phyloP scores from a whole-genome alignment of 352 stramenopile species.

The Pythium folliculosum region DNA sequence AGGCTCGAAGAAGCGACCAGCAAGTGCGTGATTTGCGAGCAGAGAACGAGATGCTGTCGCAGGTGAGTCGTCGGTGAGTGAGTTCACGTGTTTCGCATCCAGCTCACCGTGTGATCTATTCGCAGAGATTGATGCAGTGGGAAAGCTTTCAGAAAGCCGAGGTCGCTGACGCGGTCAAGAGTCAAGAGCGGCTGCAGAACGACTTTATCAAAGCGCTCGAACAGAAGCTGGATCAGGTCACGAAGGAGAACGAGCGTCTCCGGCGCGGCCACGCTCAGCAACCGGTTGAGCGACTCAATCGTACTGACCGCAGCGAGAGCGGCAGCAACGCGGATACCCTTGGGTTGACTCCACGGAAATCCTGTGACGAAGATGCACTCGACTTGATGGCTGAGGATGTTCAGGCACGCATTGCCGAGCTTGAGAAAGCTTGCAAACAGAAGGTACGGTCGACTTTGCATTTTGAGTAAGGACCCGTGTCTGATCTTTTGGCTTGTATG shows the following conservation, averaged over 20 bases:
- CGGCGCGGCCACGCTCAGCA: not conserved
- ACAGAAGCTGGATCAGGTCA: slow-evolving; percentile 36
- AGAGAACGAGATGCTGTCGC: slow-evolving; percentile 46
- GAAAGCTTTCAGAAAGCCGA: slow-evolving; percentile 57
- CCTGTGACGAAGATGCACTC: not conserved
- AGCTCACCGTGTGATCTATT: not conserved
- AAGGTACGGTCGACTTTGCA: slow-evolving; percentile 61
- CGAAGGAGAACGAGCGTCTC: slow-evolving; percentile 32
- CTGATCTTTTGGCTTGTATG: not conserved
- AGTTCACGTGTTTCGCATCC: not conserved
- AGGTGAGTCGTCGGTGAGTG: slow-evolving; percentile 31
- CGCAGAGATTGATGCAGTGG: slow-evolving; percentile 58
- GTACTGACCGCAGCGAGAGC: slow-evolving; percentile 14
- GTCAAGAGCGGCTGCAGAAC: slow-evolving; percentile 56
- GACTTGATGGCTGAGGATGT: slow-evolving; percentile 25
- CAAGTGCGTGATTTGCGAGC: slow-evolving; percentile 37
- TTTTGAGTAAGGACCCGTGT: no score
- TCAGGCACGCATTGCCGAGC: slow-evolving; percentile 49
- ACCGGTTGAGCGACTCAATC: not conserved
- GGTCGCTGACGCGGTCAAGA: slow-evolving; percentile 35
- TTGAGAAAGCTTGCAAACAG: slow-evolving; percentile 74
- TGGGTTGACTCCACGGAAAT: not conserved
- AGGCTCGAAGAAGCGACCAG: slow-evolving; percentile 42
- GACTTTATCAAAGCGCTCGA: slow-evolving; percentile 40
- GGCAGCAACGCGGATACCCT: not conserved